These are phyloP conservation scores for Gossypium sturtianum DNA, from an alignment of 345 rosid genomes.

Conservation along the genomic window DNA sequence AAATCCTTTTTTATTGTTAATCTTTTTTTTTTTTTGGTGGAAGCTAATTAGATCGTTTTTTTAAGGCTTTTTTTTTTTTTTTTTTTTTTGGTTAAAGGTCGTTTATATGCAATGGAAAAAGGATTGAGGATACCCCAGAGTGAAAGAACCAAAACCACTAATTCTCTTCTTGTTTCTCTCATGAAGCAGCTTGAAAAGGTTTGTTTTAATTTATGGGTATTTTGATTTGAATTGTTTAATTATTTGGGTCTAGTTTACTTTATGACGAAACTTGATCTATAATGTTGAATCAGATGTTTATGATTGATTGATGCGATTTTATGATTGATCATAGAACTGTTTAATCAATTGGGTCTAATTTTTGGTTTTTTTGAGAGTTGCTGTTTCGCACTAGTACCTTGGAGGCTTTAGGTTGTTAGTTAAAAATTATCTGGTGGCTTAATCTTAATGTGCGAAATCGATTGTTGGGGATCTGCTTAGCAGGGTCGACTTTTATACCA, in stretches of 20 bases:
- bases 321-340: background rate
- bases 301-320: slow-evolving; percentile 4
- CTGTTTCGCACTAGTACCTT: slow-evolving; percentile 9
- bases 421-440: slow-evolving; percentile 16
- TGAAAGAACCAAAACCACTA: slow-evolving; percentile 90
- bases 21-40: background rate
- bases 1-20: background rate
- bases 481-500: slow-evolving; percentile 18
- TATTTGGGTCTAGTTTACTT: background rate
- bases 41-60: slow-evolving; percentile 1
- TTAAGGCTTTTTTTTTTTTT: background rate
- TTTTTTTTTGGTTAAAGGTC: slow-evolving; percentile 36
- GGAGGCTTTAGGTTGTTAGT: slow-evolving; percentile 15
- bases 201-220: background rate
- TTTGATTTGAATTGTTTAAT: background rate
- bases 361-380: slow-evolving; percentile 2
- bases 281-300: background rate
- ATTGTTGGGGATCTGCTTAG: slow-evolving; percentile 23
- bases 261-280: background rate
- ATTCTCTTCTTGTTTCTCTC: slow-evolving; percentile 77
- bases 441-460: slow-evolving; percentile 20
- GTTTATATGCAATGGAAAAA: slow-evolving; percentile 92
- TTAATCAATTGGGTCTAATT: slow-evolving; percentile 1
- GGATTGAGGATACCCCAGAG: slow-evolving; percentile 76
- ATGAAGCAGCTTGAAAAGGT: slow-evolving; percentile 98